Conservation (phyloP, 106 monocot genomes). For the Allium cepa region DNA sequence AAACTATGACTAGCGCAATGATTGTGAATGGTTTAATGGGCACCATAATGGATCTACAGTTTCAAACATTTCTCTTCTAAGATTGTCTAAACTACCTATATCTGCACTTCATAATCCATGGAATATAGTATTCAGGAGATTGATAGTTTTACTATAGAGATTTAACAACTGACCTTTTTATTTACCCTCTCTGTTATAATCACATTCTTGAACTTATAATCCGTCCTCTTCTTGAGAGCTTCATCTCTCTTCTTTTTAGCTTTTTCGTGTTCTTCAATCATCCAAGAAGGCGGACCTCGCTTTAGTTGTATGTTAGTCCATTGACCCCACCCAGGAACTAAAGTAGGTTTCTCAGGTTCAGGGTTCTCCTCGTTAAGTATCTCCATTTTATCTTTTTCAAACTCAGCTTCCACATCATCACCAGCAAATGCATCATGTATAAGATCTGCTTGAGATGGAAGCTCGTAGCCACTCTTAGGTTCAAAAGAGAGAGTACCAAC, state of each 20-base stretch:
- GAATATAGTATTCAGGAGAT: too few relatives aligned
- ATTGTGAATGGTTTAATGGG: too few relatives aligned
- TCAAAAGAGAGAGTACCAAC: slow-evolving; percentile 50
- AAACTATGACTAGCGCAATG: too few relatives aligned
- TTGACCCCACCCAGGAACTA: slow-evolving; percentile 98
- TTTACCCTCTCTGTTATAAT: slow-evolving; percentile 83
- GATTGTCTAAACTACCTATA: too few relatives aligned
- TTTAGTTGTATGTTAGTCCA: slow-evolving; percentile 86
- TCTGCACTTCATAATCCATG: too few relatives aligned
- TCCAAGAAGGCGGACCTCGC: slow-evolving; percentile 80
- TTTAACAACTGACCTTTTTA: slow-evolving; percentile 52
- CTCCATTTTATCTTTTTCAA: slow-evolving; percentile 79
- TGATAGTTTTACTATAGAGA: not conserved
- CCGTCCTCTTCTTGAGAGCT: slow-evolving; percentile 79
- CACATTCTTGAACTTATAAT: slow-evolving; percentile 80
- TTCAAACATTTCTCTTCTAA: too few relatives aligned
- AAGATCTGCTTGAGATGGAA: slow-evolving; percentile 73
- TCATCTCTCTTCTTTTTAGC: slow-evolving; percentile 85
- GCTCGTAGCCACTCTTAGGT: slow-evolving; percentile 40
- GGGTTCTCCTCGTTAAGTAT: slow-evolving; percentile 77
- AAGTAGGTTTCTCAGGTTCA: slow-evolving; percentile 88
- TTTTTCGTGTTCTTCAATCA: slow-evolving; percentile 73
- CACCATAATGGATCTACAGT: too few relatives aligned
- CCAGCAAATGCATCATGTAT: slow-evolving; percentile 72
- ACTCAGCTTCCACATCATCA: slow-evolving; percentile 86